Percentiles rank a stretch among this genome's conserved stretches.
Conservation (phyloP, 164 flowering plant species). For the Piper longum region DNA sequence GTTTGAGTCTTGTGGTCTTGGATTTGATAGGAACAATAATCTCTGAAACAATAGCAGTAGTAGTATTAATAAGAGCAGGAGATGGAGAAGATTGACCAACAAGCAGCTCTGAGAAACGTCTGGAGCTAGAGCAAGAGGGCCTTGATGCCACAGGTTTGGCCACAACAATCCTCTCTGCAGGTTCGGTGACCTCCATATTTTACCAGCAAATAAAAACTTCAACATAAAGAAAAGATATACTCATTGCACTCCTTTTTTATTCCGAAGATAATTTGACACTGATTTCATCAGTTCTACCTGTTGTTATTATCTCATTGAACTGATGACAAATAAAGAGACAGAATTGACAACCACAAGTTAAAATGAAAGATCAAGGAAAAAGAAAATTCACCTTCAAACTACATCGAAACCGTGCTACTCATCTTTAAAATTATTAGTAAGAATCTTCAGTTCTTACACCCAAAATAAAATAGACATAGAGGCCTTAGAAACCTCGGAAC, state of each 20-base stretch:
- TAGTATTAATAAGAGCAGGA: too few relatives aligned
- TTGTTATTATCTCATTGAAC: background rate
- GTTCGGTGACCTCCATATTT: conserved; percentile 53
- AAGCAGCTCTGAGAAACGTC: conserved; percentile 65
- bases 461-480: background rate
- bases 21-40: conserved; percentile 63
- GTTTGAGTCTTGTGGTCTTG: conserved; percentile 64
- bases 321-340: background rate
- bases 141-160: conserved; percentile 86
- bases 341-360: too few relatives aligned
- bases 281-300: background rate
- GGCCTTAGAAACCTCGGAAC: background rate
- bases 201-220: background rate
- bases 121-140: conserved; percentile 55
- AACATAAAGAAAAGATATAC: background rate
- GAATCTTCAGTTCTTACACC: background rate
- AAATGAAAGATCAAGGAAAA: too few relatives aligned
- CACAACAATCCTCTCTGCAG: conserved; percentile 38
- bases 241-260: too few relatives aligned
- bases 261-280: too few relatives aligned
- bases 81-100: conserved; percentile 42
- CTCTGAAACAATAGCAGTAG: conserved; percentile 27
- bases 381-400: too few relatives aligned
- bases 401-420: too few relatives aligned
- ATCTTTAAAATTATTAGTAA: background rate